phyloP scores from a whole-genome alignment of 2,329 filamentous ascomycete genomes.

The Eutypella sp. region DNA sequence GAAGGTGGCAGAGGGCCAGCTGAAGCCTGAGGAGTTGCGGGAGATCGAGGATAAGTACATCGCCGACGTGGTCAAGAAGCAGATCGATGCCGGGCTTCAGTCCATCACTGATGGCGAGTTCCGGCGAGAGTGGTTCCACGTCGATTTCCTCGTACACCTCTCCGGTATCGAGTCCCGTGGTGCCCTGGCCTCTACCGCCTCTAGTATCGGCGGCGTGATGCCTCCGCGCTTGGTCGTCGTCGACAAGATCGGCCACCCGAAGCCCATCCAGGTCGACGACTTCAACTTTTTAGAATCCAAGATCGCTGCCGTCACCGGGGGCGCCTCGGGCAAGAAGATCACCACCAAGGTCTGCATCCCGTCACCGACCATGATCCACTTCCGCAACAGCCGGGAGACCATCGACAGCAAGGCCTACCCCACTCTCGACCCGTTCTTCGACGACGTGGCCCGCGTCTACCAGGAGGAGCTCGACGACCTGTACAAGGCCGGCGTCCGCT shows the following conservation, averaged over 20 bases:
- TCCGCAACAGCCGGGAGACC: slow-evolving; percentile 48
- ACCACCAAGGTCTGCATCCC: slow-evolving; percentile 54
- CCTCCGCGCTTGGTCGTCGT: slow-evolving; percentile 51
- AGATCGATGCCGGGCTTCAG: slow-evolving; percentile 43
- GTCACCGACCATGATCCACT: slow-evolving; percentile 55
- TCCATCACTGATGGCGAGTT: slow-evolving; percentile 54
- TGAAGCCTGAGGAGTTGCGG: slow-evolving; percentile 39
- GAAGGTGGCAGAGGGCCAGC: slow-evolving; percentile 38
- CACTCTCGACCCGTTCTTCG: slow-evolving; percentile 50
- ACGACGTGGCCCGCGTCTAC: slow-evolving; percentile 49
- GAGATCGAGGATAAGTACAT: slow-evolving; percentile 47
- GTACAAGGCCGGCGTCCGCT: slow-evolving; percentile 48
- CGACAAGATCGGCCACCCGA: slow-evolving; percentile 48
- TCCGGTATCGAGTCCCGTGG: slow-evolving; percentile 49
- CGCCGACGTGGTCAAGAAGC: slow-evolving; percentile 40
- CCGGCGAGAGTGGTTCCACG: slow-evolving; percentile 52
- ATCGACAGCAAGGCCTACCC: slow-evolving; percentile 50
- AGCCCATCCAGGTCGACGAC: slow-evolving; percentile 51
- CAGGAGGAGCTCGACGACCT: slow-evolving; percentile 49
- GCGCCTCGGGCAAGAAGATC: slow-evolving; percentile 24
- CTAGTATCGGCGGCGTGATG: slow-evolving; percentile 43
- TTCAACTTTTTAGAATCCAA: slow-evolving; percentile 47
- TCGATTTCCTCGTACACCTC: slow-evolving; percentile 53
- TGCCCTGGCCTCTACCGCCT: slow-evolving; percentile 34
- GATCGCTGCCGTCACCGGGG: slow-evolving; percentile 29